Evolutionary conservation across 768 basidiomycete species (phyloP).

Genomic region (Dioszegia aurantiaca): DNA sequence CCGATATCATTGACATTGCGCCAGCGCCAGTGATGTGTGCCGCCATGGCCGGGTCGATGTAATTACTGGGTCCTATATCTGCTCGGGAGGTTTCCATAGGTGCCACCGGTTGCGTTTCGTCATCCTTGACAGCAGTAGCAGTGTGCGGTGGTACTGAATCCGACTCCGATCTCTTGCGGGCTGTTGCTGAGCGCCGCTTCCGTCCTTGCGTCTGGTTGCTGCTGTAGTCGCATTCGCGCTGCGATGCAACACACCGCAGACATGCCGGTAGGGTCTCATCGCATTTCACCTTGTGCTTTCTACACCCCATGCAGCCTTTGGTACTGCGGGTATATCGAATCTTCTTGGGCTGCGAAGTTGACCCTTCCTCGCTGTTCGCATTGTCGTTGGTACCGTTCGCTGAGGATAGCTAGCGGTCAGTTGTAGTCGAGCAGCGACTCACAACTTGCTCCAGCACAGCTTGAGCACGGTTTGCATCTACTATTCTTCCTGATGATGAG

Average conservation of each 20-base stretch:
- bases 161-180: neutral
- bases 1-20: too few species aligned
- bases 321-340: slow-evolving; percentile 25
- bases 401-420: neutral
- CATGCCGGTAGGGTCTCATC: slow-evolving; percentile 29
- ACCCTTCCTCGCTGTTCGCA: too few species aligned
- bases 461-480: slow-evolving; percentile 27
- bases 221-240: slow-evolving; percentile 26
- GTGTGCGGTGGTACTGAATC: too few species aligned
- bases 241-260: slow-evolving; percentile 24
- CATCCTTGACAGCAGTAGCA: too few species aligned
- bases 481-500: slow-evolving; percentile 18
- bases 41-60: neutral
- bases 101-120: too few species aligned
- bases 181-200: neutral
- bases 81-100: too few species aligned
- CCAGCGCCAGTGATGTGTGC: neutral
- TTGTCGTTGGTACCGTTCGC: neutral
- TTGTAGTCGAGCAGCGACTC: neutral
- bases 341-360: slow-evolving; percentile 5
- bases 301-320: slow-evolving; percentile 22
- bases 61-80: neutral
- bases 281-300: slow-evolving; percentile 32
- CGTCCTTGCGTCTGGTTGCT: slow-evolving; percentile 3
- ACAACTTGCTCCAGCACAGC: slow-evolving; percentile 15